Base-by-base conservation (phyloP, 2,329 filamentous ascomycete species). In the Zymoseptoria pseudotritici region DNA sequence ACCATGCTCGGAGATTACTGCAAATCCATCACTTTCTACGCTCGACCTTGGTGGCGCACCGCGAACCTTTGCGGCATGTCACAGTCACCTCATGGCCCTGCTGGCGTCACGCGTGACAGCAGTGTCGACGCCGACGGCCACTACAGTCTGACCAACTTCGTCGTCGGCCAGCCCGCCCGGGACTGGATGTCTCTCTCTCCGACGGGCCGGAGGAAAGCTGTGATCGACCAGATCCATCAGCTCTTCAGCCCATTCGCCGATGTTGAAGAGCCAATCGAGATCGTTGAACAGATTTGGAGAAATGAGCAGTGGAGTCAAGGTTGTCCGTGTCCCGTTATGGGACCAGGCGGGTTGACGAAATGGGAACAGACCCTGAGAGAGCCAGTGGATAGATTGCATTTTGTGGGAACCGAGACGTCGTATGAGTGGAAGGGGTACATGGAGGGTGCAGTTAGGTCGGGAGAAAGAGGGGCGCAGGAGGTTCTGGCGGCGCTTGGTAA, bases 371-470 rank as follows among this genome's bases (percentile, higher is more conserved):
- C 65, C 9, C 56, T 69, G 24, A 59, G 65, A 42, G 65, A 64
- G 20, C 63, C 63, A 17, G 58, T 71, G 54, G 72, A 76, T 4
- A 73, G 78, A 31, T 26, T 83, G 3, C 77, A 83, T 63, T 85
- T 83, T 63, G 80, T 77, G 2, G 82, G 83, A 0, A 83, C 82
- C 0, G 82, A 85, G 72, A 80, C 77, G 0, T 76, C 78, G 0
- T 72, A 66, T 2, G 76, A 80, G 59, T 84, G 82, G 82, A 80
- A 79, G 58, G 82, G 82, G 0, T 84, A 83, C 65, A 83, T 85
- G 80, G 82, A 85, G 61, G 82, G 83, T 1, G 82, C 82, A 0
- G 71, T 84, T 10, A 65, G 77, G 5, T 77, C 73, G 55, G 82
- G 82, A 1, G 73, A 81, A 59, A 69, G 78, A 13, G 82, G 74